Conservation (phyloP, 1,284 basidiomycete species). For the Phylloporus sp. region DNA sequence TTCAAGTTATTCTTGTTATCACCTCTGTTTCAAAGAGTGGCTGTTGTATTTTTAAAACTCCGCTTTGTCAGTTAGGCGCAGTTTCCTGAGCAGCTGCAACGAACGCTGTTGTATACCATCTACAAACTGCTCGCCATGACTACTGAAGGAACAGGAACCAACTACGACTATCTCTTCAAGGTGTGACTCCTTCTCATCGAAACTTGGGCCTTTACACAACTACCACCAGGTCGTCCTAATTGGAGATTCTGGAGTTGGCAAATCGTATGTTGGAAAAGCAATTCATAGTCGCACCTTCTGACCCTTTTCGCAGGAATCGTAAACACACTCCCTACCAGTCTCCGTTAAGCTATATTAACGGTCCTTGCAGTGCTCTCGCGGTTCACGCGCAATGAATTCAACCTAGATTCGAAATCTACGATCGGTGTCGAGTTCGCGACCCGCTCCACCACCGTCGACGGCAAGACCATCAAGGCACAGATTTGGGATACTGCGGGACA, state of each 20-base stretch:
- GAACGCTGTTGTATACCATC: slow-evolving; percentile 17
- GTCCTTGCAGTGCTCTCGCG: slow-evolving; percentile 74
- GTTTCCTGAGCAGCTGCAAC: not conserved
- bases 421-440: slow-evolving; percentile 99
- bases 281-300: not conserved
- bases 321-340: not conserved
- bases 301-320: slow-evolving; percentile 30
- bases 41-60: slow-evolving; percentile 24
- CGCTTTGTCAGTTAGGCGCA: slow-evolving; percentile 13
- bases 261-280: slow-evolving; percentile 67
- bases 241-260: slow-evolving; percentile 99
- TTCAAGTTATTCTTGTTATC: slow-evolving; percentile 3
- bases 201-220: not conserved
- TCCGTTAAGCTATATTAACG: slow-evolving; percentile 8
- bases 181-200: slow-evolving; percentile 44
- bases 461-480: slow-evolving; percentile 98
- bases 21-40: not conserved
- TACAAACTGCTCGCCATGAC: slow-evolving; percentile 58
- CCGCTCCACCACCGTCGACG: slow-evolving; percentile 92
- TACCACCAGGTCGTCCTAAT: slow-evolving; percentile 86
- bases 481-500: slow-evolving; percentile 99
- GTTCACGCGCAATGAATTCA: slow-evolving; percentile 99
- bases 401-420: slow-evolving; percentile 97
- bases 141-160: slow-evolving; percentile 81
- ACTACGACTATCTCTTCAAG: slow-evolving; percentile 98